Evolutionary conservation across 306 rosid genomes (phyloP).

Genomic region (Rubus parviflorus): DNA sequence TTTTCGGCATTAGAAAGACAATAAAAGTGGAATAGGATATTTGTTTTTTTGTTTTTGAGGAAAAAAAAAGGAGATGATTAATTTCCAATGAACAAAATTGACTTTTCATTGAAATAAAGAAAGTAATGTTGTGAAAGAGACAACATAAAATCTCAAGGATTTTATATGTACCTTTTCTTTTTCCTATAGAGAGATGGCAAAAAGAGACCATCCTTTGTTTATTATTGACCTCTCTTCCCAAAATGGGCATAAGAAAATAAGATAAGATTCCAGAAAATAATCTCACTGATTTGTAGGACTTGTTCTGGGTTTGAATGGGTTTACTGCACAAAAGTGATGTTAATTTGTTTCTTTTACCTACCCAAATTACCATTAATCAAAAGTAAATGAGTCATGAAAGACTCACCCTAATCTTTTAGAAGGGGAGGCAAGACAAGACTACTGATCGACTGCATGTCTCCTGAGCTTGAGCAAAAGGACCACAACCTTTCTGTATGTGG

Average conservation of each 20-base stretch:
- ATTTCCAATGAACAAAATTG: not conserved
- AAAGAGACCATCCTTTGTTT: not conserved
- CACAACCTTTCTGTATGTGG: not conserved
- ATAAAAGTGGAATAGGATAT: too few relatives aligned
- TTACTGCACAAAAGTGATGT: not conserved
- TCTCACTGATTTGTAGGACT: not conserved
- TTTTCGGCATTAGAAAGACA: too few relatives aligned
- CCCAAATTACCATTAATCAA: not conserved
- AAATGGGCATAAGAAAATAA: not conserved
- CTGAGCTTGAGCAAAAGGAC: constrained; percentile 17
- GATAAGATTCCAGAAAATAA: too few relatives aligned
- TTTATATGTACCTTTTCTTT: not conserved
- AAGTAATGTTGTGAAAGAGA: not conserved
- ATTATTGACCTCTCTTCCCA: not conserved
- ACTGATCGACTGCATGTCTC: constrained; percentile 16
- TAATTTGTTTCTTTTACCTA: not conserved
- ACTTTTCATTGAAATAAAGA: not conserved
- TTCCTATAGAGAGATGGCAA: not conserved
- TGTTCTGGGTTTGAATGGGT: not conserved
- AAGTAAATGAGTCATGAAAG: not conserved
- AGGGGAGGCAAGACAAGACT: constrained; percentile 16
- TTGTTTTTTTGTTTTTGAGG: too few relatives aligned
- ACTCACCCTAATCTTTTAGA: not conserved
- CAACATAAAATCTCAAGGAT: not conserved
- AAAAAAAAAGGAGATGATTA: not conserved